A percentile compares a stretch with the other conserved stretches of the same genome.
These are phyloP conservation scores for Dispira simplex DNA, from an alignment of 192 early-diverging fungal species.

Conservation along the genomic window DNA sequence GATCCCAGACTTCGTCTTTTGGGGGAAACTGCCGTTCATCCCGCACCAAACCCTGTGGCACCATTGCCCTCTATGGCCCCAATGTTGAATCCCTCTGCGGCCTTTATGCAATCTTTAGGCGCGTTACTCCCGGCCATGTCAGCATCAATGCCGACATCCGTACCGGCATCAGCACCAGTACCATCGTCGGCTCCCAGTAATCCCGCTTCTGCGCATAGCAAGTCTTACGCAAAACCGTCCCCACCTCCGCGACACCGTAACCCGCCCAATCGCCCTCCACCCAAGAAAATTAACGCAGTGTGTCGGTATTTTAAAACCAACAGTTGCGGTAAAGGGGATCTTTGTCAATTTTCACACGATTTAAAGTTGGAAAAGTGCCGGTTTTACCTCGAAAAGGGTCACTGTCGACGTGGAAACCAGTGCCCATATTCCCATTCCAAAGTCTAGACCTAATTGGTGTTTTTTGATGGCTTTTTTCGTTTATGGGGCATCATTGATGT, in stretches of 20 bases:
- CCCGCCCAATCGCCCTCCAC: background rate
- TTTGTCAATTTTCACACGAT: conserved; percentile 5
- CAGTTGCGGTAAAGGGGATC: conserved; percentile 3
- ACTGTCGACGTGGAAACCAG: conserved; percentile 1
- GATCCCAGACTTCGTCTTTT: background rate
- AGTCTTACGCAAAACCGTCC: background rate
- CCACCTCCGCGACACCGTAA: background rate
- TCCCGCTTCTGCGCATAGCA: too few species aligned
- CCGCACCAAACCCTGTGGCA: background rate
- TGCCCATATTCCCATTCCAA: background rate
- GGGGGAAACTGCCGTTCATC: background rate
- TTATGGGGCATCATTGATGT: background rate
- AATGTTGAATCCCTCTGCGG: too few species aligned
- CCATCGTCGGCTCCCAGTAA: background rate
- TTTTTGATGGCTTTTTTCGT: too few species aligned
- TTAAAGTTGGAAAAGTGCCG: background rate
- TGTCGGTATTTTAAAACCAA: conserved; percentile 5
- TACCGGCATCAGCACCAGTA: background rate
- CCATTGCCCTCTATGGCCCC: background rate
- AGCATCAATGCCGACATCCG: background rate
- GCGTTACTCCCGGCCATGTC: background rate
- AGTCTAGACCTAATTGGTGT: background rate
- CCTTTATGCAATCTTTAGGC: too few species aligned
- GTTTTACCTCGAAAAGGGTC: background rate
- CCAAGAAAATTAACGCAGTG: background rate